Conservation (phyloP, 306 rosid genomes). For the Rosa persica region DNA sequence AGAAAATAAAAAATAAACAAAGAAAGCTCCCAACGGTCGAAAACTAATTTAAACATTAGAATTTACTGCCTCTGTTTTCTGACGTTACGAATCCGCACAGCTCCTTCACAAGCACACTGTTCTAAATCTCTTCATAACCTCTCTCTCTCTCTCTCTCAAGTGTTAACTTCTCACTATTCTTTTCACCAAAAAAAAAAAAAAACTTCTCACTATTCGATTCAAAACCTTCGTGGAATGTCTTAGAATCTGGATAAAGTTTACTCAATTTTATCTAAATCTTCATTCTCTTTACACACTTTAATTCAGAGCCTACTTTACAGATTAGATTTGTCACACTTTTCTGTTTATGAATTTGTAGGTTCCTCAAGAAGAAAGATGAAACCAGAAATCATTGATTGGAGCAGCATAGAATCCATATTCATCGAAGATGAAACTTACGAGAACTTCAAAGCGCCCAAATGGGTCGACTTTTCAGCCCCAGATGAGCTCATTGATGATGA, state of each 20-base stretch:
- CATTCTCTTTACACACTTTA: not conserved
- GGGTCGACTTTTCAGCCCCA: slow-evolving; percentile 44
- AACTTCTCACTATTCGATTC: not conserved
- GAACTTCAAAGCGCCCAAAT: slow-evolving; percentile 46
- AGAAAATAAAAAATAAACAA: no score
- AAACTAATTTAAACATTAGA: not conserved
- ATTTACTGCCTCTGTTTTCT: not conserved
- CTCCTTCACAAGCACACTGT: not conserved
- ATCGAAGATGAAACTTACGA: slow-evolving; percentile 40
- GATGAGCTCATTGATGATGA: slow-evolving; percentile 37
- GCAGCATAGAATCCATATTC: slow-evolving; percentile 41
- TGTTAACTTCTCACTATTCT: not conserved
- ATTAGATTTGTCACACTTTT: not conserved
- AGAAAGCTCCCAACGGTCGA: slow-evolving; percentile 21
- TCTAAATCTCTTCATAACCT: not conserved
- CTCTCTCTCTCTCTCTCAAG: not conserved
- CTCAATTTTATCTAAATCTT: not conserved
- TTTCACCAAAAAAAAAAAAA: no score
- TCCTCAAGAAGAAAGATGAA: slow-evolving; percentile 38
- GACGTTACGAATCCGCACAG: slow-evolving; percentile 10
- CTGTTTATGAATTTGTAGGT: slow-evolving; percentile 12
- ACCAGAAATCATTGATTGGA: slow-evolving; percentile 54
- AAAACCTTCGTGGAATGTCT: not conserved
- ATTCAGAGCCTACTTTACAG: not conserved
- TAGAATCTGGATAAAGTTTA: not conserved